These are phyloP conservation scores for Eimeria tenella DNA, from an alignment of 169 alveolate species.

Conservation along the genomic window DNA sequence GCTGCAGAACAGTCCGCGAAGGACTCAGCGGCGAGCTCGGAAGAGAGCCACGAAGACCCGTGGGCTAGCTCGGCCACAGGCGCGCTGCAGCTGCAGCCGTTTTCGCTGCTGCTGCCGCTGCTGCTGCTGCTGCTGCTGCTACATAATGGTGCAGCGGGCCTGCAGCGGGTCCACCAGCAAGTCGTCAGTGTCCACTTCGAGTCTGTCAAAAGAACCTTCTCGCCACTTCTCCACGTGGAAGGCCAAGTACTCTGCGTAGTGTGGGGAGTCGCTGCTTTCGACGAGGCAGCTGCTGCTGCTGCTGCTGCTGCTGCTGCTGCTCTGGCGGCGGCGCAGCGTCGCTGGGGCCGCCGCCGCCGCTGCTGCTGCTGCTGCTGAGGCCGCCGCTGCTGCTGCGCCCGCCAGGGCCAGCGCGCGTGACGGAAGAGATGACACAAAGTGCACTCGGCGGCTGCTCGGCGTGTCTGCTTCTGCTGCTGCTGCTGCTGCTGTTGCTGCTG, in stretches of 20 bases:
- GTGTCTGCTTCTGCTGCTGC: constrained; percentile 31
- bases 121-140: not conserved
- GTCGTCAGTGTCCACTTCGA: constrained; percentile 2
- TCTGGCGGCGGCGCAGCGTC: not conserved
- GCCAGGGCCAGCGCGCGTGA: constrained; percentile 32
- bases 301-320: constrained; percentile 40
- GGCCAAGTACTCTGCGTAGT: constrained; percentile 36
- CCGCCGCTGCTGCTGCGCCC: not conserved
- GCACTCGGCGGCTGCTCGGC: constrained; percentile 26
- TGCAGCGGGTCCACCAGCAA: constrained; percentile 10
- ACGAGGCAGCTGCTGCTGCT: constrained; percentile 20
- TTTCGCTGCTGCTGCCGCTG: not conserved
- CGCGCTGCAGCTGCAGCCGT: constrained; percentile 7
- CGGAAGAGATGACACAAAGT: constrained; percentile 16
- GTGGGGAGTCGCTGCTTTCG: constrained; percentile 21
- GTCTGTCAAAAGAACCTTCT: constrained; percentile 11
- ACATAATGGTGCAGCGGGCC: constrained; percentile 49
- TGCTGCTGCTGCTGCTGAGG: constrained; percentile 44
- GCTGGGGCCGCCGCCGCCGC: constrained; percentile 1
- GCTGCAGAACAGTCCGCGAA: no score
- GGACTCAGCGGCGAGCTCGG: no score
- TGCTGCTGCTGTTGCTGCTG: constrained; percentile 55
- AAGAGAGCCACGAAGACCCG: no score
- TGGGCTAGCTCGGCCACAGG: not conserved
- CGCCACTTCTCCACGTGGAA: constrained; percentile 40